A percentile compares a stretch with the other conserved stretches of the same genome.
Conservation (phyloP, 768 basidiomycete genomes). For the Serendipita sp. region DNA sequence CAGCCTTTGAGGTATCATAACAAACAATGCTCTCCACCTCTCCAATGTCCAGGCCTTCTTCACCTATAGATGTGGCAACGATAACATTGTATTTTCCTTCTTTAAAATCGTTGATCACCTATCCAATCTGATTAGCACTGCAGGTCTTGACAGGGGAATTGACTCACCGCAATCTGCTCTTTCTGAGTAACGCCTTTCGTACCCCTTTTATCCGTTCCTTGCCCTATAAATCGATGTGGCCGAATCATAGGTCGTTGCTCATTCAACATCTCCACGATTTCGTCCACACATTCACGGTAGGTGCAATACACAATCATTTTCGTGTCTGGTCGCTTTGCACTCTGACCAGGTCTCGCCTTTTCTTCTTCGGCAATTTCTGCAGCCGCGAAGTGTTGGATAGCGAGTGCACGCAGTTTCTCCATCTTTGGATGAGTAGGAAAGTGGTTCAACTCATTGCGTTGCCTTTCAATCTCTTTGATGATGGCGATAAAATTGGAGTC, state of each 20-base stretch:
- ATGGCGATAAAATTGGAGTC: slow-evolving; percentile 43
- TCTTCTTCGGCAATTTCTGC: slow-evolving; percentile 27
- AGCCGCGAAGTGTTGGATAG: slow-evolving; percentile 64
- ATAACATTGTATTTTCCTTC: slow-evolving; percentile 75
- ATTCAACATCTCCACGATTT: slow-evolving; percentile 70
- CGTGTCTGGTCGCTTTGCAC: slow-evolving; percentile 23
- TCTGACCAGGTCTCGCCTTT: not conserved
- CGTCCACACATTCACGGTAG: slow-evolving; percentile 80
- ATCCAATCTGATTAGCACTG: not conserved
- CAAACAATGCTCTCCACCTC: slow-evolving; percentile 92
- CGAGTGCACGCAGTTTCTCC: slow-evolving; percentile 57
- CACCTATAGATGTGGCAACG: slow-evolving; percentile 92
- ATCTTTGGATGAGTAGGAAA: slow-evolving; percentile 79
- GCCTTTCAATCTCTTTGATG: slow-evolving; percentile 49
- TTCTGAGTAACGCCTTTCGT: slow-evolving; percentile 81
- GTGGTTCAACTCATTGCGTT: slow-evolving; percentile 30
- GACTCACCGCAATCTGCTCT: slow-evolving; percentile 68
- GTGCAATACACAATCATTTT: slow-evolving; percentile 89
- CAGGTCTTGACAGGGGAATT: slow-evolving; percentile 7
- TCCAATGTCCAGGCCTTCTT: slow-evolving; percentile 96
- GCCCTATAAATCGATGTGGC: slow-evolving; percentile 79
- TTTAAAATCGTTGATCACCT: slow-evolving; percentile 84
- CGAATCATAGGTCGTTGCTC: slow-evolving; percentile 61
- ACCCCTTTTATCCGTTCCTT: slow-evolving; percentile 69
- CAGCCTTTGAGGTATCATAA: slow-evolving; percentile 91